These are phyloP conservation scores for Curvularia sp. DNA, from an alignment of 2,329 filamentous ascomycete species.

Conservation along the genomic window DNA sequence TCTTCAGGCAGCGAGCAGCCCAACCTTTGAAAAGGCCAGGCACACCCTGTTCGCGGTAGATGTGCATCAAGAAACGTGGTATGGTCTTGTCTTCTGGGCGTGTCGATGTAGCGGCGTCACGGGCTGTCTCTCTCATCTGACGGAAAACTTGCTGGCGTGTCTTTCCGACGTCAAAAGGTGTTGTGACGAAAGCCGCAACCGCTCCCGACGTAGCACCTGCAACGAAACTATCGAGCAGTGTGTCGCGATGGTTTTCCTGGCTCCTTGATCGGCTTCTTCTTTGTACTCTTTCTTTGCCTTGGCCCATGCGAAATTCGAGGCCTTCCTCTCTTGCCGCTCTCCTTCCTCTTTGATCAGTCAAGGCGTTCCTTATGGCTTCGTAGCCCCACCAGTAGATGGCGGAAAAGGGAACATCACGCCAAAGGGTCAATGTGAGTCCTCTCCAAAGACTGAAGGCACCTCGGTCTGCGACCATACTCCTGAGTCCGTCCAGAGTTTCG, in stretches of 20 bases:
- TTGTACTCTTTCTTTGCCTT: conserved; percentile 40
- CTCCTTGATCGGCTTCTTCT: conserved; percentile 62
- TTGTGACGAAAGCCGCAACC: conserved; percentile 85
- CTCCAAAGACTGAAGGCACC: conserved; percentile 89
- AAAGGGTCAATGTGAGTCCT: conserved; percentile 86
- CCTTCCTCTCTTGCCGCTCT: conserved; percentile 46
- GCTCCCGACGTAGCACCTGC: conserved; percentile 85
- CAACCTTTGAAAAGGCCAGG: conserved; percentile 87
- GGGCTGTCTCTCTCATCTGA: conserved; percentile 58
- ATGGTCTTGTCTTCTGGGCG: conserved; percentile 78
- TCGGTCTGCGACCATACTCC: conserved; percentile 77
- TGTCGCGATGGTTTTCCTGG: conserved; percentile 73
- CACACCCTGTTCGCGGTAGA: conserved; percentile 83
- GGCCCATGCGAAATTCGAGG: conserved; percentile 44
- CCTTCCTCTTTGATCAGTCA: conserved; percentile 72
- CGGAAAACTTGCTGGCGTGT: conserved; percentile 87
- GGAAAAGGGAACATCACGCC: conserved; percentile 97
- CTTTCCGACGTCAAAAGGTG: conserved; percentile 97
- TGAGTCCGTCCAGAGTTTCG: conserved; percentile 77
- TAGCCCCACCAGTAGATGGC: conserved; percentile 99
- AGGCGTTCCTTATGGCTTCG: conserved; percentile 75
- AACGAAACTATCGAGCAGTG: conserved; percentile 87
- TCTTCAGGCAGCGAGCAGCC: conserved; percentile 89
- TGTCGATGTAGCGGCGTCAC: conserved; percentile 50
- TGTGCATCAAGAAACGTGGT: conserved; percentile 84